Evolutionary conservation across 140 eudicot species (phyloP).

Genomic region (Ambrosia hybrid): DNA sequence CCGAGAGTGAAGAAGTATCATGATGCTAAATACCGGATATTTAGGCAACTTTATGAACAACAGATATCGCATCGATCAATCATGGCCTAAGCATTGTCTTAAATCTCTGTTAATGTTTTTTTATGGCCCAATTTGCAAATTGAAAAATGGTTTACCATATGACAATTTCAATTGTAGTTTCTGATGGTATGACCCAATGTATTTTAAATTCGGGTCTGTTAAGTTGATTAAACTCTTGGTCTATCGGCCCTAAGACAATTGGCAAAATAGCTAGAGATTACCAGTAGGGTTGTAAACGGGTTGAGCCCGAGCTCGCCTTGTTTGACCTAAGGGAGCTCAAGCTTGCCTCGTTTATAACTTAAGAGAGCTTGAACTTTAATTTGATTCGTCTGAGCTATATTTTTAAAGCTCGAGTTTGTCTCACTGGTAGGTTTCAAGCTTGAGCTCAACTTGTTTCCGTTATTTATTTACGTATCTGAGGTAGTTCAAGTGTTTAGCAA

Average conservation of each 20-base stretch:
- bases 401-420: no score
- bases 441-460: no score
- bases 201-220: background rate
- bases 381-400: no score
- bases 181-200: slow-evolving; percentile 2
- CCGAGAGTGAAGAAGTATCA: slow-evolving; percentile 79
- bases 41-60: slow-evolving; percentile 79
- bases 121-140: slow-evolving; percentile 11
- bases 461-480: no score
- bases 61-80: slow-evolving; percentile 72
- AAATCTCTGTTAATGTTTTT: slow-evolving; percentile 12
- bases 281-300: background rate
- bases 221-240: background rate
- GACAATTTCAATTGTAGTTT: background rate
- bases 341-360: background rate
- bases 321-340: background rate
- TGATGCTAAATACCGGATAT: slow-evolving; percentile 80
- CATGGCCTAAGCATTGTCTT: slow-evolving; percentile 61
- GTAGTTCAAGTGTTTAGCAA: no score
- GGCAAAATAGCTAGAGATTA: background rate
- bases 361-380: no score
- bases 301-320: background rate
- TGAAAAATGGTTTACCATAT: slow-evolving; percentile 1
- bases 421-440: no score
- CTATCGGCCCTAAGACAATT: background rate